Evolutionary conservation across 352 stramenopile genomes (phyloP), one percentile per base, ranked within the genome.

Genomic region (Phytophthora pini): DNA sequence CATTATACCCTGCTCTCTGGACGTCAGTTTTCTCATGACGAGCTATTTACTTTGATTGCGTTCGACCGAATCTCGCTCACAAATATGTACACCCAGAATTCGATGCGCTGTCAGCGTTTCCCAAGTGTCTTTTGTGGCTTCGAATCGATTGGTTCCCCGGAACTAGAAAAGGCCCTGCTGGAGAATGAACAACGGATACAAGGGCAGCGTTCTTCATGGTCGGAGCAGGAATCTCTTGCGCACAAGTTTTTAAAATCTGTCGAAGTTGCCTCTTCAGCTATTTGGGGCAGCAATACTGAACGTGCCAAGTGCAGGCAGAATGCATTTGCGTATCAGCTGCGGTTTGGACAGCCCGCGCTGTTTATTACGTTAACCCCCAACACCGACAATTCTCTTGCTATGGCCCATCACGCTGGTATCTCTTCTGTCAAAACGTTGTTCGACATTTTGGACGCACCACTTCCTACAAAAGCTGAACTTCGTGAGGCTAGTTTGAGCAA

Each of bases 351-450:
- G 15, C 57, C 57, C 4, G 6, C 39, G 0, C 20, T 65, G 3
- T 65, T 58, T n/a, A 7, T 65, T 4, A 65, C 48, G 1, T 22
- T 65, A n/a, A 58, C 57, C 1, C 46, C 46, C 1, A 65, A 65
- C 11, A 41, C 29, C 0, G 38, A 50, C 20, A 50, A 58, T 11
- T 47, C 57, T 2, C 26, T 65, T 24, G 57, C 9, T 3, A 53
- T 65, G 48, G 47, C 48, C 1, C 26, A 58, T 4, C 58, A 65
- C n/a, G 20, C 46, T 29, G 57, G 57, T 12, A 47, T 39, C 4
- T 12, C 47, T 5, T 65, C 46, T 4, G 29, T 65, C 1, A 26
- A 56, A 1, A 31, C 54, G 11, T 15, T 65, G 4, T 57, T 65
- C 17, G 46, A 57, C 12, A 7, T 48, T 20, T 24, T 53, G 26